A percentile compares a stretch with the other conserved stretches of the same genome.
These are phyloP conservation scores for Aethionema arabicum DNA, from an alignment of 345 rosid species.

Conservation along the genomic window DNA sequence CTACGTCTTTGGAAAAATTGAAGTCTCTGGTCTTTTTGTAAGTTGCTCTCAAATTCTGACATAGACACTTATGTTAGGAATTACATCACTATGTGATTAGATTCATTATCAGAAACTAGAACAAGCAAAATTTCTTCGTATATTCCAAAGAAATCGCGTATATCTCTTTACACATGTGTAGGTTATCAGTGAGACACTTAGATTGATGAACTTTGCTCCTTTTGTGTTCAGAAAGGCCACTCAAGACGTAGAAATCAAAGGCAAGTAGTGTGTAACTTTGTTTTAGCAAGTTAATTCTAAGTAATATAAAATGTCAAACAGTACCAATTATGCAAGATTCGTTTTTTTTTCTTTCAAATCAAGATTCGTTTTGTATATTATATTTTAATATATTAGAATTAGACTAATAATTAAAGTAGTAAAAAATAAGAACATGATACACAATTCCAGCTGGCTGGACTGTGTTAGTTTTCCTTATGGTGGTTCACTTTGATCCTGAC, in stretches of 20 bases:
- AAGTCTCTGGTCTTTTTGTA: slow-evolving; percentile 90
- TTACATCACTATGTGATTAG: slow-evolving; percentile 3
- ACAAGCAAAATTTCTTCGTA: too few species aligned
- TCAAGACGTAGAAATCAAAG: slow-evolving; percentile 39
- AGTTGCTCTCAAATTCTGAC: slow-evolving; percentile 37
- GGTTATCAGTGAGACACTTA: slow-evolving; percentile 51
- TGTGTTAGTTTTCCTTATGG: slow-evolving; percentile 34
- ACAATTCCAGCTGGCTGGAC: slow-evolving; percentile 49
- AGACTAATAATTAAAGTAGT: not conserved
- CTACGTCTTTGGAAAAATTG: slow-evolving; percentile 70
- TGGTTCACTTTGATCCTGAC: slow-evolving; percentile 36
- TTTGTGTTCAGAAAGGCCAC: slow-evolving; percentile 40
- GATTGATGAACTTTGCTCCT: slow-evolving; percentile 42
- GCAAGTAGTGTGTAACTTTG: not conserved
- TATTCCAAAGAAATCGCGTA: too few species aligned
- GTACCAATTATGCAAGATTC: too few species aligned
- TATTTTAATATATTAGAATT: too few species aligned
- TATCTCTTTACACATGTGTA: not conserved
- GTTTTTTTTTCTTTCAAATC: too few species aligned
- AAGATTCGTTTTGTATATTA: too few species aligned
- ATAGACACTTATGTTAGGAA: not conserved
- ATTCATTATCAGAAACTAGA: too few species aligned
- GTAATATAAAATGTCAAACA: too few species aligned
- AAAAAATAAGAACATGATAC: slow-evolving; percentile 34
- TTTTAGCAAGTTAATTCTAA: too few species aligned